Percentiles rank a stretch among this genome's conserved stretches.
Evolutionary conservation across 1,284 basidiomycete genomes (phyloP).

Genomic region (Ustanciosporium gigantosporum): DNA sequence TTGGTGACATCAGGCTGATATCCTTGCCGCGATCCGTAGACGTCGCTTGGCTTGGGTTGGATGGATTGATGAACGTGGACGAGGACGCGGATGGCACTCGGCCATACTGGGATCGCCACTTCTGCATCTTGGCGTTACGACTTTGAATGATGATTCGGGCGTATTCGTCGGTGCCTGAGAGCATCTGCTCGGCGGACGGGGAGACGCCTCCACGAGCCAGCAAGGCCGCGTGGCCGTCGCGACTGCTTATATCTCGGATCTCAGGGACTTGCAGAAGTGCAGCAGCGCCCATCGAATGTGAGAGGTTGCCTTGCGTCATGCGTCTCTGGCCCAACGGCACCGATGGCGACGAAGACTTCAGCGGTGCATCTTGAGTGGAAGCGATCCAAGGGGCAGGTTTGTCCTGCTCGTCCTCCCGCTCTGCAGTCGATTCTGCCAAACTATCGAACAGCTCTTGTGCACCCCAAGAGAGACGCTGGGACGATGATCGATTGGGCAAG

Average conservation of each 20-base stretch:
- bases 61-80: background rate
- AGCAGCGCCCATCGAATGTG: constrained; percentile 28
- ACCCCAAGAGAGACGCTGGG: constrained; percentile 34
- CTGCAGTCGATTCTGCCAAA: constrained; percentile 10
- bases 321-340: constrained; percentile 9
- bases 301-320: constrained; percentile 20
- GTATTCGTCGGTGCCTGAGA: constrained; percentile 64
- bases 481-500: constrained; percentile 11
- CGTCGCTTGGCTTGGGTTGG: background rate
- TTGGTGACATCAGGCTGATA: constrained; percentile 4
- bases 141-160: constrained; percentile 67
- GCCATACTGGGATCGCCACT: constrained; percentile 62
- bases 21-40: background rate
- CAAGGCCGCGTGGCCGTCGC: constrained; percentile 23
- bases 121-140: constrained; percentile 66
- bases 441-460: constrained; percentile 43
- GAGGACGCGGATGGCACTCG: background rate
- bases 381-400: constrained; percentile 53
- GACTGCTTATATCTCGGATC: constrained; percentile 11
- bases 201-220: constrained; percentile 18
- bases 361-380: constrained; percentile 36
- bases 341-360: constrained; percentile 8
- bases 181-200: constrained; percentile 7
- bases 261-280: constrained; percentile 20
- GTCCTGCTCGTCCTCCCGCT: background rate